Evolutionary conservation across 1,139 yeast species (phyloP).

Genomic region (Kodamaea sp.): DNA sequence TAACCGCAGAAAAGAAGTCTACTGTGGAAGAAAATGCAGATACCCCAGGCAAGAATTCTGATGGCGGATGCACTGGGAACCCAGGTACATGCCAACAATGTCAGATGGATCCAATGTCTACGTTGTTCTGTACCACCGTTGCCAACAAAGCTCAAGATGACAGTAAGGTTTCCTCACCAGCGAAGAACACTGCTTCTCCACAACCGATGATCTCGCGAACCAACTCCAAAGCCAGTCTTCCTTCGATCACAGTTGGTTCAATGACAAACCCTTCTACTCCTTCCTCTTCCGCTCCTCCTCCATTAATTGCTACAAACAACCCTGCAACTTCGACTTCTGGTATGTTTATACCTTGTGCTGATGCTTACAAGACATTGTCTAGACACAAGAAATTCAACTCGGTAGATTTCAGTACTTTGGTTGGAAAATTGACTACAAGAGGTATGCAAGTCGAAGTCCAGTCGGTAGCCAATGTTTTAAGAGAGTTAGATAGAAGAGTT

Average conservation of each 20-base stretch:
- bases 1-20: slow-evolving; percentile 4
- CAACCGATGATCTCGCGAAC: slow-evolving; percentile 15
- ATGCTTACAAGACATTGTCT: slow-evolving; percentile 82
- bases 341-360: slow-evolving; percentile 81
- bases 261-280: slow-evolving; percentile 25
- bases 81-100: slow-evolving; percentile 90
- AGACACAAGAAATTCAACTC: slow-evolving; percentile 74
- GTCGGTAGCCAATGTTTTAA: slow-evolving; percentile 76
- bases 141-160: slow-evolving; percentile 53
- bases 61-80: slow-evolving; percentile 72
- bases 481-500: slow-evolving; percentile 74
- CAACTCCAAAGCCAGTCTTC: slow-evolving; percentile 16
- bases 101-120: slow-evolving; percentile 84
- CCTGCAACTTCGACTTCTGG: slow-evolving; percentile 30
- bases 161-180: slow-evolving; percentile 13
- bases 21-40: slow-evolving; percentile 3
- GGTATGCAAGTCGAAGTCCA: slow-evolving; percentile 91
- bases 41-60: slow-evolving; percentile 4
- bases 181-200: slow-evolving; percentile 12
- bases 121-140: slow-evolving; percentile 82
- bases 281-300: slow-evolving; percentile 20
- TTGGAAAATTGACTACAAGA: slow-evolving; percentile 73
- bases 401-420: slow-evolving; percentile 72
- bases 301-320: slow-evolving; percentile 19
- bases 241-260: slow-evolving; percentile 15